Conservation (phyloP, 805 yeast genomes). For the Lachancea lanzarotensis region DNA sequence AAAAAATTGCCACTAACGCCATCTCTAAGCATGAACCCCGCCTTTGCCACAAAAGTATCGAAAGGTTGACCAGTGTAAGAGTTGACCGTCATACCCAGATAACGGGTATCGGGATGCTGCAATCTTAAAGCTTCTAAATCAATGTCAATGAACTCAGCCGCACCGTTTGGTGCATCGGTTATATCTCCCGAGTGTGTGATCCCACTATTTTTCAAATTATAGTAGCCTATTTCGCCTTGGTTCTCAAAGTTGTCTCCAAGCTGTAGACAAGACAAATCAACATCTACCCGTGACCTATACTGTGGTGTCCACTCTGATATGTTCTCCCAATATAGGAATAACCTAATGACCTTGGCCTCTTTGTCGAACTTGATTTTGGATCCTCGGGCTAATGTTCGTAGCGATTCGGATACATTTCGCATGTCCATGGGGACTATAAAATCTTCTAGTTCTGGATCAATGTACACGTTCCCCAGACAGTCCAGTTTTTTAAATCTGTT, state of each 20-base stretch:
- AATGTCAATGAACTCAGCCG: constrained; percentile 6
- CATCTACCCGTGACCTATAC: too few species aligned
- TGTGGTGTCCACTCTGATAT: background rate
- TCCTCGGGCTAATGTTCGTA: constrained; percentile 3
- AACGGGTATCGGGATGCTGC: background rate
- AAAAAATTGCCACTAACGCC: constrained; percentile 2
- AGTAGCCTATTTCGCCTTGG: background rate
- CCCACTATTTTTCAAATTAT: constrained; percentile 1
- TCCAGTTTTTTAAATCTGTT: too few species aligned
- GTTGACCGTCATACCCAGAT: constrained; percentile 3
- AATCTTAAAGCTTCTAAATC: background rate
- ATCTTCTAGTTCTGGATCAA: too few species aligned
- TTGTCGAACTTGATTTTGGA: constrained; percentile 4
- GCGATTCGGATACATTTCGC: too few species aligned
- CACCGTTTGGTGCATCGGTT: constrained; percentile 6
- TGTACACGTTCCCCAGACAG: too few species aligned
- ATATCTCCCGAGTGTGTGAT: constrained; percentile 6
- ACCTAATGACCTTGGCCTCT: constrained; percentile 1
- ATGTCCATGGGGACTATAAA: too few species aligned
- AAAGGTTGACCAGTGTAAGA: constrained; percentile 6
- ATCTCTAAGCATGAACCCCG: constrained; percentile 7
- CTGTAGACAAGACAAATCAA: too few species aligned
- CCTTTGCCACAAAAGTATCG: constrained; percentile 4
- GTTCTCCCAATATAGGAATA: constrained; percentile 7
- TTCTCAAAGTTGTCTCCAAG: too few species aligned